Evolutionary conservation across 345 rosid genomes (phyloP).

Genomic region (Gossypium thurberi): DNA sequence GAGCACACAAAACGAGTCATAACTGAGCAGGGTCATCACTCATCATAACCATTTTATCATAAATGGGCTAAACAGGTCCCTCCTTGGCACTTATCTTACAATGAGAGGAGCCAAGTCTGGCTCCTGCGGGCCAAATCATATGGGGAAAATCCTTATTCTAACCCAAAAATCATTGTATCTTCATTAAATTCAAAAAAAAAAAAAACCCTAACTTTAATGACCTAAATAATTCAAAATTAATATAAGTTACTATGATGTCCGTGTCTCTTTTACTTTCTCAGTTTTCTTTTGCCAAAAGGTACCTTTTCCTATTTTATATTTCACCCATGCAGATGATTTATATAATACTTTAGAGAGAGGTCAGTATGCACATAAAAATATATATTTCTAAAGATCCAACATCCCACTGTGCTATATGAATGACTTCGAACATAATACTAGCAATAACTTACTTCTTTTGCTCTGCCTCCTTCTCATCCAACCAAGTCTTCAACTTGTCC

Average conservation of each 20-base stretch:
- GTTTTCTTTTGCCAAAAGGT: not conserved
- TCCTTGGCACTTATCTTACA: too few species aligned
- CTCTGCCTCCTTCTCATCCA: conserved; percentile 74
- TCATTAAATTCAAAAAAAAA: not conserved
- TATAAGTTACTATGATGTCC: not conserved
- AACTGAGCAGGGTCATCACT: not conserved
- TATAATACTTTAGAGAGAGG: not conserved
- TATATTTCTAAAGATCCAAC: not conserved
- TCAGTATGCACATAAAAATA: not conserved
- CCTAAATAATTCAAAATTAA: not conserved
- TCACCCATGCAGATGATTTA: not conserved
- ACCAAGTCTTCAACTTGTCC: conserved; percentile 71
- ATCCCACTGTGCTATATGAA: not conserved
- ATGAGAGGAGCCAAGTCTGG: too few species aligned
- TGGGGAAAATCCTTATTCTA: too few species aligned
- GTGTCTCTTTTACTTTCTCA: not conserved
- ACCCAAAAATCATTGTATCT: not conserved
- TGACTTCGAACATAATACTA: not conserved
- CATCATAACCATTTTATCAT: not conserved
- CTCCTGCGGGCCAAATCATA: too few species aligned
- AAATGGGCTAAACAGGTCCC: not conserved
- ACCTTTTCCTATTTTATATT: not conserved
- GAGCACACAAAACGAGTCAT: not conserved
- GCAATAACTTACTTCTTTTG: conserved; percentile 61
- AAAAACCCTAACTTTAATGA: not conserved